Percentiles rank a stretch among this genome's conserved stretches.
These are phyloP conservation scores for Plectosphaerella plurivora DNA, from an alignment of 2,329 filamentous ascomycete species.

Conservation along the genomic window DNA sequence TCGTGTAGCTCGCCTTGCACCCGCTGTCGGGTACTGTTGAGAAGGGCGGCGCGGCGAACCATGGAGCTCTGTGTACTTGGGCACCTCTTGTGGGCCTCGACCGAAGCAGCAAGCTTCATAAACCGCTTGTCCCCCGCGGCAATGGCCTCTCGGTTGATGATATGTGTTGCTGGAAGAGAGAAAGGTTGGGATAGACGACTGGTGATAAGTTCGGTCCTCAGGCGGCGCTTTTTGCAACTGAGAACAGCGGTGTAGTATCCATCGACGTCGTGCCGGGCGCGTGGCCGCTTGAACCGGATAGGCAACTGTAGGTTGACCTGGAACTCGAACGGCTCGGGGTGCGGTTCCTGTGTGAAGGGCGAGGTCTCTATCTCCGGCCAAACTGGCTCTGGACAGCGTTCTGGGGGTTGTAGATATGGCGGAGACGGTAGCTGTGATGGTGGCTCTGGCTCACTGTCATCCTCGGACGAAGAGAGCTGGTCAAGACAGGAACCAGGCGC, in stretches of 20 bases:
- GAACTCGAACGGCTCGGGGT: no score
- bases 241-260: conserved; percentile 46
- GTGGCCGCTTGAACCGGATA: conserved; percentile 14
- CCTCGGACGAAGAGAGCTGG: no score
- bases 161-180: conserved; percentile 65
- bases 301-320: background rate
- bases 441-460: background rate
- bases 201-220: conserved; percentile 61
- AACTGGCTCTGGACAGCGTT: no score
- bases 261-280: conserved; percentile 54
- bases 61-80: conserved; percentile 43
- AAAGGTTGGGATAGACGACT: conserved; percentile 66
- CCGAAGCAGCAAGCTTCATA: conserved; percentile 39
- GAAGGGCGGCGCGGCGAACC: conserved; percentile 60
- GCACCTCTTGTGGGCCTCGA: conserved; percentile 29
- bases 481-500: no score
- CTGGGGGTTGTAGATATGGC: background rate
- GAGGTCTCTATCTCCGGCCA: no score
- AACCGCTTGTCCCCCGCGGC: conserved; percentile 42
- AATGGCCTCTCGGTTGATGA: conserved; percentile 55
- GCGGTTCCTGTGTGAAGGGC: no score
- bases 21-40: conserved; percentile 54
- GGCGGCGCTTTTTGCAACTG: conserved; percentile 61
- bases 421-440: background rate
- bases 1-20: conserved; percentile 32